A percentile compares a stretch with the other conserved stretches of the same genome.
Conservation (phyloP, 1,284 basidiomycete genomes). For the Ustilago bromivora region DNA sequence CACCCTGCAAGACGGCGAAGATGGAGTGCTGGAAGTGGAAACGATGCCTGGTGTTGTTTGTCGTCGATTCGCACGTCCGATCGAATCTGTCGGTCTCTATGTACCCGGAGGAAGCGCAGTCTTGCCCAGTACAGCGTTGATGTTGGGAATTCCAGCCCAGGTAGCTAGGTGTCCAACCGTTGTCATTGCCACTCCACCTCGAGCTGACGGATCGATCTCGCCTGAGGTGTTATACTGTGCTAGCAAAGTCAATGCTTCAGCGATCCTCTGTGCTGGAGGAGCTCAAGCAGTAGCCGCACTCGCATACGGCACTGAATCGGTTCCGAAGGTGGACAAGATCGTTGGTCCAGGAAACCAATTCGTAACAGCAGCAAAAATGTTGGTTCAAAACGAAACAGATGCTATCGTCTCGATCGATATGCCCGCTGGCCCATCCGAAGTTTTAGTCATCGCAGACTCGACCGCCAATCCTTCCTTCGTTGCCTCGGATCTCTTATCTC, state of each 20-base stretch:
- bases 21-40: conserved; percentile 80
- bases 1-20: conserved; percentile 74
- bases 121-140: conserved; percentile 94
- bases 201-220: conserved; percentile 71
- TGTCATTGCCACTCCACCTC: conserved; percentile 93
- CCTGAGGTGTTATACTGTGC: conserved; percentile 69
- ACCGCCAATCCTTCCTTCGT: conserved; percentile 89
- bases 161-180: conserved; percentile 94
- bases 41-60: conserved; percentile 92
- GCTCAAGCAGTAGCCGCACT: conserved; percentile 97
- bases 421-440: conserved; percentile 90
- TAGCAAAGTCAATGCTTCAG: conserved; percentile 59
- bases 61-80: conserved; percentile 85
- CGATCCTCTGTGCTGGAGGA: conserved; percentile 78
- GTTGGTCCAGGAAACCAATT: conserved; percentile 99
- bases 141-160: conserved; percentile 97
- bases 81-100: conserved; percentile 94
- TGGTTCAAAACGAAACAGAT: conserved; percentile 98
- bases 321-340: conserved; percentile 98
- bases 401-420: conserved; percentile 97
- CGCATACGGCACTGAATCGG: conserved; percentile 93
- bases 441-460: conserved; percentile 80
- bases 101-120: conserved; percentile 98
- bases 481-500: conserved; percentile 94
- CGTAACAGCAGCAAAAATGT: conserved; percentile 99